Conservation (phyloP, 2,329 filamentous ascomycete species). For the Colletotrichum spinosum region DNA sequence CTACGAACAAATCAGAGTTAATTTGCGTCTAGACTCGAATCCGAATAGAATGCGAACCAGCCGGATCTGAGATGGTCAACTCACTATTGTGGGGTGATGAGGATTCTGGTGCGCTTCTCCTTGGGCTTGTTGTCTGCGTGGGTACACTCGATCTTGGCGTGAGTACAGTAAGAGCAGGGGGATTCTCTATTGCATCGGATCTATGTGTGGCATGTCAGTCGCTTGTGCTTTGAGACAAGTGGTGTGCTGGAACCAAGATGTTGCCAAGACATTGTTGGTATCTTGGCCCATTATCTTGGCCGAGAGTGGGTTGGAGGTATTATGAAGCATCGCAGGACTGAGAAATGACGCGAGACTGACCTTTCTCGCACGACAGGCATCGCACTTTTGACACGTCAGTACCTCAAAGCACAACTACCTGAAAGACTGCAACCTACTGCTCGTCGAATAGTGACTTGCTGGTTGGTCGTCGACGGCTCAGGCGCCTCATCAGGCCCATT, state of each 20-base stretch:
- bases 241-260: no score
- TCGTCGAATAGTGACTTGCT: constrained; percentile 27
- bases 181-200: constrained; percentile 52
- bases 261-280: no score
- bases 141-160: constrained; percentile 51
- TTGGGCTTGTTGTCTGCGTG: constrained; percentile 47
- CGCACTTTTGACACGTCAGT: constrained; percentile 40
- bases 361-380: constrained; percentile 48
- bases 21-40: not conserved
- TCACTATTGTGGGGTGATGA: constrained; percentile 52
- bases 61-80: constrained; percentile 24
- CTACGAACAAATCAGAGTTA: constrained; percentile 37
- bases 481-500: constrained; percentile 22
- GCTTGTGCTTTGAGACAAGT: not conserved
- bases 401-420: not conserved
- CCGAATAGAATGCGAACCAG: no score
- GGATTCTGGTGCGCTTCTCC: constrained; percentile 51
- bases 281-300: not conserved
- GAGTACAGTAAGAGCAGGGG: constrained; percentile 50
- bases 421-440: constrained; percentile 20
- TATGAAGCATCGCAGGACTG: not conserved
- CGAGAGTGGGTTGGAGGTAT: constrained; percentile 6
- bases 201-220: constrained; percentile 33
- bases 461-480: constrained; percentile 16
- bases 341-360: constrained; percentile 38